phyloP scores from a whole-genome alignment of 768 basidiomycete species.

The Lactarius hatsudake region DNA sequence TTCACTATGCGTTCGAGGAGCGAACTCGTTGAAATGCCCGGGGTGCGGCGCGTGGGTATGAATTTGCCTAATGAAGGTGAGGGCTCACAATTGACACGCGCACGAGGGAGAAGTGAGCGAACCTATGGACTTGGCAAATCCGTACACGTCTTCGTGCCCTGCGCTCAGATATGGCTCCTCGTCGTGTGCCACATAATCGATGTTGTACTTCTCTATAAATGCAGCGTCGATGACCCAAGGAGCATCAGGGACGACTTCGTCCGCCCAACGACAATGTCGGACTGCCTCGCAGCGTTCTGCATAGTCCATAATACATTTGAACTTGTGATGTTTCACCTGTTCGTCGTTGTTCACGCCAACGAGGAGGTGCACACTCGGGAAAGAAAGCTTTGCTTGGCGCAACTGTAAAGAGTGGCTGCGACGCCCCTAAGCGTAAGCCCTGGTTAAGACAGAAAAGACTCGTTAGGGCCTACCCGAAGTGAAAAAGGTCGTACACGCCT shows the following conservation, averaged over 20 bases:
- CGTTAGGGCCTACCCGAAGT: slow-evolving; percentile 69
- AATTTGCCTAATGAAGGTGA: slow-evolving; percentile 67
- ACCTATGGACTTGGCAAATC: slow-evolving; percentile 78
- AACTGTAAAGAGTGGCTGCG: slow-evolving; percentile 89
- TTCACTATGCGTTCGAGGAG: slow-evolving; percentile 89
- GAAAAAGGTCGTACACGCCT: slow-evolving; percentile 97
- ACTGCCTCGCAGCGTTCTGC: slow-evolving; percentile 87
- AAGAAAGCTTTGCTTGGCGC: slow-evolving; percentile 93
- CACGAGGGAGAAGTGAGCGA: slow-evolving; percentile 28
- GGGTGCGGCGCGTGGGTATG: slow-evolving; percentile 91
- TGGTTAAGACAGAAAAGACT: slow-evolving; percentile 3
- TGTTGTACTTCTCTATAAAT: slow-evolving; percentile 80
- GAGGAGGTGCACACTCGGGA: slow-evolving; percentile 85
- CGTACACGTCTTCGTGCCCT: slow-evolving; percentile 86
- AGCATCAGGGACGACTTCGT: slow-evolving; percentile 85
- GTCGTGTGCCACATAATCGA: slow-evolving; percentile 98
- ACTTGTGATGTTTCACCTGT: slow-evolving; percentile 76
- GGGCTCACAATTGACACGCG: not conserved
- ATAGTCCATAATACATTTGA: slow-evolving; percentile 82
- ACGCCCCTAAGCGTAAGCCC: slow-evolving; percentile 14
- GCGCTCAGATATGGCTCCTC: slow-evolving; percentile 80
- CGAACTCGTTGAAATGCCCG: slow-evolving; percentile 90
- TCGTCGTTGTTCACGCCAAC: slow-evolving; percentile 93
- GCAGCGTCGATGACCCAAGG: slow-evolving; percentile 87
- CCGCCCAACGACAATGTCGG: slow-evolving; percentile 97